These are phyloP conservation scores for Ogataea zsoltii DNA, from an alignment of 805 yeast species.

Conservation along the genomic window DNA sequence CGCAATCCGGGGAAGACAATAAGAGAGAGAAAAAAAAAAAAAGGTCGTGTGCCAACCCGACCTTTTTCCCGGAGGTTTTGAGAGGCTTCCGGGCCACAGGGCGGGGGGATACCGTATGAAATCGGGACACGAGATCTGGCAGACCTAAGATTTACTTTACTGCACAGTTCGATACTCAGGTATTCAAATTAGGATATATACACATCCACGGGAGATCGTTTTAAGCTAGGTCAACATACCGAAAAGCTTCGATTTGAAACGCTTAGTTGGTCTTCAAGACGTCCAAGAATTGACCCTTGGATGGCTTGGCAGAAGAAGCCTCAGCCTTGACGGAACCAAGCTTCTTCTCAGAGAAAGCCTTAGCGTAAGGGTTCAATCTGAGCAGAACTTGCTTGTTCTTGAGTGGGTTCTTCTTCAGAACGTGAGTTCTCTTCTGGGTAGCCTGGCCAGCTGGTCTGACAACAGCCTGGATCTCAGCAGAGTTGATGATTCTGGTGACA, in stretches of 20 bases:
- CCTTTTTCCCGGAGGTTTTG: conserved; percentile 1
- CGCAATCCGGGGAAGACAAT: conserved; percentile 8
- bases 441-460: conserved; percentile 96
- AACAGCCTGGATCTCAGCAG: conserved; percentile 97
- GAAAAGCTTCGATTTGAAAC: too few relatives aligned
- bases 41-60: neutral
- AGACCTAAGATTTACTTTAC: too few relatives aligned
- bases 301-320: conserved; percentile 61
- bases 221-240: too few relatives aligned
- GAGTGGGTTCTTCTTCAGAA: conserved; percentile 98
- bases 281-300: conserved; percentile 68
- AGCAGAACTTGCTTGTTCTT: conserved; percentile 98
- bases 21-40: neutral
- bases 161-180: too few relatives aligned
- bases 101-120: neutral
- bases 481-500: conserved; percentile 95
- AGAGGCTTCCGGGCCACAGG: neutral
- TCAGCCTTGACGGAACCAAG: conserved; percentile 80
- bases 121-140: neutral
- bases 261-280: conserved; percentile 63
- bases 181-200: too few relatives aligned
- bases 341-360: conserved; percentile 91
- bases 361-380: conserved; percentile 99
- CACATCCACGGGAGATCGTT: too few relatives aligned
- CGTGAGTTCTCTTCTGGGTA: conserved; percentile 90